Base-by-base conservation (phyloP, 1,284 basidiomycete species). In the Abortiporus biennis region DNA sequence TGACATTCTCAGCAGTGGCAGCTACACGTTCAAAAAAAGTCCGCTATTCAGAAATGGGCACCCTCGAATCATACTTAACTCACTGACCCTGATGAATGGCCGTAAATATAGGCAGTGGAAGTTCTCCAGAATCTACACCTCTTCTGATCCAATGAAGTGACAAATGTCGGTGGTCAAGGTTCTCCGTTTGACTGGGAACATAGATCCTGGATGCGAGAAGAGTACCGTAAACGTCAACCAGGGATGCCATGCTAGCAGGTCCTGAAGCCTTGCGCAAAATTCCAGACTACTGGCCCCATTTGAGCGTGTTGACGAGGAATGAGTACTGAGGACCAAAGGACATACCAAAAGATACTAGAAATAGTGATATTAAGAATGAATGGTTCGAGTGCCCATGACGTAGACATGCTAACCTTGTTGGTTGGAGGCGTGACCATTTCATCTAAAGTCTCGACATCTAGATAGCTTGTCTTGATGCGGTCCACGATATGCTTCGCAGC, bases 21-120 rank as follows among this genome's bases (percentile, higher is more conserved):
- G 57, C 62, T 58, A 48, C 48, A n/a, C n/a, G n/a, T n/a, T n/a
- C n/a, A 11, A 51, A 29, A 13, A n/a, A 29, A 9, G 8, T 29
- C n/a, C 27, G 8, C 9, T 9, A 29, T 29, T 29, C 27, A 29
- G n/a, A n/a, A 8, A n/a, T n/a, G n/a, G n/a, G 8, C 9, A 8
- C 27, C 9, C 8, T 8, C 9, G 27, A 29, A 29, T 29, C 9
- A 9, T n/a, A 8, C 15, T 25, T 16, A n/a, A 16, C n/a, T n/a
- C 16, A 38, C 54, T 27, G 27, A 60, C 61, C 56, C 32, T 59
- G 56, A 17, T 57, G 58, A n/a, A 69, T 60, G 5, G 65, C 63
- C 12, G 64, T 66, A 47, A 67, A 64, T 25, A 70, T 68, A 6
- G 68, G 68, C 21, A 70, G 46, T 0, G 67, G 67, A 6, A 61